Evolutionary conservation across 495 filamentous ascomycete species (phyloP).

Genomic region (Aspergillus leporis): DNA sequence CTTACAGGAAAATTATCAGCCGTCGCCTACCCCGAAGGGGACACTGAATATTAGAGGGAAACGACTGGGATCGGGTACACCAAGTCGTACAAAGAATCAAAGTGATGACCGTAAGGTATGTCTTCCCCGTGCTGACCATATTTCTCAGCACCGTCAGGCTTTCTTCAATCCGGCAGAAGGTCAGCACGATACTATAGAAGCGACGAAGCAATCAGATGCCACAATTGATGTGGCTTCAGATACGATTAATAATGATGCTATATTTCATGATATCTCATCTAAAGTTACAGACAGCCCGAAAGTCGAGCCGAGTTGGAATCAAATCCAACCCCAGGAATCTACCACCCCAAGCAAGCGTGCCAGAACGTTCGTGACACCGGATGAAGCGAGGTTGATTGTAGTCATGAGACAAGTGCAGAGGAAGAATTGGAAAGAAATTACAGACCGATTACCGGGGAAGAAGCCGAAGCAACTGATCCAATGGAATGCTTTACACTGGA

Average conservation of each 20-base stretch:
- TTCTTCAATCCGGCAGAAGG: constrained; percentile 12
- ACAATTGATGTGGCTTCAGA: constrained; percentile 1
- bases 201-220: constrained; percentile 7
- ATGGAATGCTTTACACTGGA: constrained; percentile 40
- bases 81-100: constrained; percentile 10
- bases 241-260: not conserved
- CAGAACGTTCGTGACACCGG: constrained; percentile 31
- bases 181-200: constrained; percentile 15
- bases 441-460: constrained; percentile 28
- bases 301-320: not conserved
- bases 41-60: constrained; percentile 27
- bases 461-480: constrained; percentile 22
- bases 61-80: constrained; percentile 11
- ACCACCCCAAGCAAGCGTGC: constrained; percentile 20
- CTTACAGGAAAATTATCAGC: constrained; percentile 39
- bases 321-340: constrained; percentile 7
- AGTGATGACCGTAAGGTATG: constrained; percentile 15
- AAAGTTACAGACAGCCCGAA: constrained; percentile 3
- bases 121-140: constrained; percentile 15
- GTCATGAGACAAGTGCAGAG: constrained; percentile 32
- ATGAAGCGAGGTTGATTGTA: constrained; percentile 37
- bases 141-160: constrained; percentile 13
- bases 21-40: constrained; percentile 34
- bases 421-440: constrained; percentile 35
- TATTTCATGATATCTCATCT: not conserved